Evolutionary conservation across 257 asterid genomes (phyloP), one percentile per base, ranked within the genome.

Genomic region (Nicotiana tomentosiformis): DNA sequence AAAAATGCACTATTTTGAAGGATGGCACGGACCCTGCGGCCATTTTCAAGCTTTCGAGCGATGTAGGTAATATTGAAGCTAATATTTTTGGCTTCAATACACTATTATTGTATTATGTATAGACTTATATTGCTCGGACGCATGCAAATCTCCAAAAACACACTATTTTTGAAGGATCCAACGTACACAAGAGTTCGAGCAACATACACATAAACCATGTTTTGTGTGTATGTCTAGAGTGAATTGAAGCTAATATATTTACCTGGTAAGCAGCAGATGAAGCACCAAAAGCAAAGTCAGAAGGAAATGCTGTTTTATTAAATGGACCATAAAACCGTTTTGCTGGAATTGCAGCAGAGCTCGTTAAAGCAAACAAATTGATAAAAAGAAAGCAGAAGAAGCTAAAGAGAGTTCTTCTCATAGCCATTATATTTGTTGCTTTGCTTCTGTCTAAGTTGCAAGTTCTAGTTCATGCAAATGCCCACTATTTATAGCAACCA

Each of bases 231-330:
- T 23, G 5, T n/a, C 5, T 53, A 15, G 60, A 53, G n/a, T 43
- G 53, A 14, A 3, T 29, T 23, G 2, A 39, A 18, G 18, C 14
- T 43, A 10, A 18, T 3, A 39, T 11, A 20, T 51, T 15, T 20
- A 88, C 91, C 90, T 89, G 91, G 66, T 84, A 87, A 43, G 89
- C 84, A 2, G 91, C 85, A 1, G 90, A 82, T 35, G 88, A 88
- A 46, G 87, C 84, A 32, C 91, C 91, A 35, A 87, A 89, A 8
- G 86, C 60, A 30, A 87, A 87, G 57, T 81, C 88, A 14, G 64
- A 18, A 17, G 87, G 84, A 29, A 80, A 84, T 43, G 32, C 37
- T 53, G 77, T 70, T 43, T 78, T 46, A 29, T 84, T 84, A 72
- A 84, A 81, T 70, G 84, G 81, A 39, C 37, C 72, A 20, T 33